These are phyloP conservation scores for Rubus parviflorus DNA, from an alignment of 306 rosid species.

Conservation along the genomic window DNA sequence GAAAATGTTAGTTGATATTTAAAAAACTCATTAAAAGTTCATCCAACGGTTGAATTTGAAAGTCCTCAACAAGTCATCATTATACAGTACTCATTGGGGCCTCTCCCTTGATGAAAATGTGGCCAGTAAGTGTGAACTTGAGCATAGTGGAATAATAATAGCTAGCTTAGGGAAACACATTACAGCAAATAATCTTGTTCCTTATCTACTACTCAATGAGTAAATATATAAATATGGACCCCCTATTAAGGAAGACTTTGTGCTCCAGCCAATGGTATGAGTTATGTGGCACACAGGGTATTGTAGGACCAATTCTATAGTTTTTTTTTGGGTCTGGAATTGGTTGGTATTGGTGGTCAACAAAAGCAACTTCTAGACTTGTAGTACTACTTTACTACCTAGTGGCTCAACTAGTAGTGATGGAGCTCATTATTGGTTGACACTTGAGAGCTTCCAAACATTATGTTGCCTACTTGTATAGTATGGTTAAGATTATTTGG, in stretches of 20 bases:
- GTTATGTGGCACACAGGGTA: slow-evolving; percentile 11
- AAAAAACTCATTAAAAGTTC: no score
- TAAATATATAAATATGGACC: background rate
- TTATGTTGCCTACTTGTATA: background rate
- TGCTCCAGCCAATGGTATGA: background rate
- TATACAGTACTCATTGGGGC: no score
- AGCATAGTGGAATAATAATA: background rate
- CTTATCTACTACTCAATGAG: background rate
- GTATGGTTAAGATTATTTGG: background rate
- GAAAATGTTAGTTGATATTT: no score
- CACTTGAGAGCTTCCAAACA: background rate
- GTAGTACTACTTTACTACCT: background rate
- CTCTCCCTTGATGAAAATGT: background rate
- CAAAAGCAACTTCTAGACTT: slow-evolving; percentile 1
- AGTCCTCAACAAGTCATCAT: no score
- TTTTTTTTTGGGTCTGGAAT: background rate
- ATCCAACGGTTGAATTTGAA: no score
- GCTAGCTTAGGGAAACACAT: background rate
- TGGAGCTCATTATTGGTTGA: background rate
- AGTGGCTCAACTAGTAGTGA: background rate
- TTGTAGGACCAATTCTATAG: background rate
- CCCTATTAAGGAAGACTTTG: background rate
- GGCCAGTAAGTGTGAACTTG: background rate
- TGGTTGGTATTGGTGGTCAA: background rate
- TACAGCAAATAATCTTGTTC: background rate